These are phyloP conservation scores for Termitomyces sp. DNA, from an alignment of 1,284 basidiomycete genomes.

Conservation along the genomic window DNA sequence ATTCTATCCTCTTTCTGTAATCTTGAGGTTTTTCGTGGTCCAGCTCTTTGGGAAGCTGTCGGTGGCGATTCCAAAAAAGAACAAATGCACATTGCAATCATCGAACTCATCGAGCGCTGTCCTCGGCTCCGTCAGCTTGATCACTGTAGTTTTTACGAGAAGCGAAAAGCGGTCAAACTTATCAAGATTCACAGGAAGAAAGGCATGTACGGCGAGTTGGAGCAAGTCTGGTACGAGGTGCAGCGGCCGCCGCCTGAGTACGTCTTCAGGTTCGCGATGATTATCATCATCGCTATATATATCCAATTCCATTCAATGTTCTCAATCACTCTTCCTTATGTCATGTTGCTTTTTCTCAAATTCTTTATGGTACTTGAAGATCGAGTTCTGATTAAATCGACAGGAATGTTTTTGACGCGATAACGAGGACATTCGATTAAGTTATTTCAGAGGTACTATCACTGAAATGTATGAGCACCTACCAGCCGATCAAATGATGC, in stretches of 20 bases:
- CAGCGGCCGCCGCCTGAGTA: constrained; percentile 29
- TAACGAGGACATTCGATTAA: constrained; percentile 1
- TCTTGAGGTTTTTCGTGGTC: constrained; percentile 37
- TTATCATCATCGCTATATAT: not conserved
- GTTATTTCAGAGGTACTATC: too few relatives aligned
- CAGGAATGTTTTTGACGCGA: constrained; percentile 7
- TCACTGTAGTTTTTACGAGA: constrained; percentile 29
- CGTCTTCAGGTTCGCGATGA: constrained; percentile 6
- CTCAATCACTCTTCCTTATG: not conserved
- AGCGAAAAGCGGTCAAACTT: constrained; percentile 27
- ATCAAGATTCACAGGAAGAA: constrained; percentile 33
- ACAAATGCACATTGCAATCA: constrained; percentile 35
- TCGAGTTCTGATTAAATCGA: not conserved
- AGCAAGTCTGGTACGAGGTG: constrained; percentile 30
- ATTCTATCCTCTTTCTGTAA: constrained; percentile 33
- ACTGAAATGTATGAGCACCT: too few relatives aligned
- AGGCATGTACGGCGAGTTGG: constrained; percentile 22
- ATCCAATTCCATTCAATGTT: not conserved
- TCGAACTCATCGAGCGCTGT: constrained; percentile 32
- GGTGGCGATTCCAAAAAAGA: constrained; percentile 21
- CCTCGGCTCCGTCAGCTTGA: constrained; percentile 38
- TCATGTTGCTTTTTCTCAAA: not conserved
- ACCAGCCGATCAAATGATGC: too few relatives aligned
- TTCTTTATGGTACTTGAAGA: not conserved
- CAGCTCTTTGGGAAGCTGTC: constrained; percentile 35